Percentiles rank a stretch among this genome's conserved stretches.
Evolutionary conservation across 2,329 filamentous ascomycete genomes (phyloP).

Genomic region (Fusarium sp.): DNA sequence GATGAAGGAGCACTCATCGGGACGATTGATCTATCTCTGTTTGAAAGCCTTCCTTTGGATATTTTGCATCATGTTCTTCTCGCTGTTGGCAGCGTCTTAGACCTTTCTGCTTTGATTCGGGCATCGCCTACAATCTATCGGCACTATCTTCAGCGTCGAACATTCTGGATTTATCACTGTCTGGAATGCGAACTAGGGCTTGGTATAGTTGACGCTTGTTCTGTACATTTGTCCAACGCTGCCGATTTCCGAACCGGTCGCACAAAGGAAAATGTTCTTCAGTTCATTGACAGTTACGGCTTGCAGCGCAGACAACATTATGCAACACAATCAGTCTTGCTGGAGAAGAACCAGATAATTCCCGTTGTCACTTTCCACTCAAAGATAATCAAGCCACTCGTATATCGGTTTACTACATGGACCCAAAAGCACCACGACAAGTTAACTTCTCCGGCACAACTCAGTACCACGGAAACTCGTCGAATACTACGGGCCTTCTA

Average conservation of each 20-base stretch:
- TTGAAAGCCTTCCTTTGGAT: background rate
- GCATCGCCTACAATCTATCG: background rate
- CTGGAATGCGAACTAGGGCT: background rate
- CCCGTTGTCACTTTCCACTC: background rate
- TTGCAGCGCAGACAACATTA: background rate
- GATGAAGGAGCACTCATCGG: background rate
- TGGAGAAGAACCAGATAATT: background rate
- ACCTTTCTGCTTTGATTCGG: background rate
- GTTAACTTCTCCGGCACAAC: background rate
- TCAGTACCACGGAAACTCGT: constrained; percentile 6
- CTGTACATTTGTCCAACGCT: background rate
- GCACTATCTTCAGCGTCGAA: background rate
- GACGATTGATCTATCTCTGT: too few species aligned
- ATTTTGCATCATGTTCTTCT: background rate
- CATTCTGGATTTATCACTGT: background rate
- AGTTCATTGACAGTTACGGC: background rate
- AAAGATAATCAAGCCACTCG: background rate
- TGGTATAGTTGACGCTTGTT: background rate
- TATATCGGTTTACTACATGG: background rate
- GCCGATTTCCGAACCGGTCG: background rate
- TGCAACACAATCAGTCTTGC: background rate
- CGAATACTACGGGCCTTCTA: constrained; percentile 18
- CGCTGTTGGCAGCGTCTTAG: background rate
- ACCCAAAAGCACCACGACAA: background rate
- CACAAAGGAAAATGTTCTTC: background rate